A percentile compares a stretch with the other conserved stretches of the same genome.
Conservation (phyloP, 1,139 yeast genomes). For the Pichia sp. region DNA sequence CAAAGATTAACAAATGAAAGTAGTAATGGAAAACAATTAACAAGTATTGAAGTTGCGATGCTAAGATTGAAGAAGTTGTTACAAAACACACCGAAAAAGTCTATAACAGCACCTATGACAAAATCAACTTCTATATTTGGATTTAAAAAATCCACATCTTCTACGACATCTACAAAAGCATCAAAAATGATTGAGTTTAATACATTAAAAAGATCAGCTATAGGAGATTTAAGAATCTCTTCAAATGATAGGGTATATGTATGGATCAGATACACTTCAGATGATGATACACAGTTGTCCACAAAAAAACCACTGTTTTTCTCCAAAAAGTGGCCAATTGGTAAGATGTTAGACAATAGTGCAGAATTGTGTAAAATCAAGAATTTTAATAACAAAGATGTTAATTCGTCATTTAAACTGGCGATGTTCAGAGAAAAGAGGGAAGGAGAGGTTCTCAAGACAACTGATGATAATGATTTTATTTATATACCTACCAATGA, state of each 20-base stretch:
- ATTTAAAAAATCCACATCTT: not conserved
- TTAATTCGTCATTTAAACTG: slow-evolving; percentile 37
- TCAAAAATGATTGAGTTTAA: slow-evolving; percentile 33
- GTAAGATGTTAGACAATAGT: slow-evolving; percentile 66
- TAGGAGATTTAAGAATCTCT: slow-evolving; percentile 60
- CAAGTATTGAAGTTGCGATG: slow-evolving; percentile 16
- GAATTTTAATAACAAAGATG: slow-evolving; percentile 51
- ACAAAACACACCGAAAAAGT: not conserved
- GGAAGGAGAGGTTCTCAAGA: slow-evolving; percentile 18
- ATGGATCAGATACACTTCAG: slow-evolving; percentile 45
- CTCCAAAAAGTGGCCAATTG: slow-evolving; percentile 60
- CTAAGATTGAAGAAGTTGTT: slow-evolving; percentile 13
- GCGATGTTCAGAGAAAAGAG: slow-evolving; percentile 38
- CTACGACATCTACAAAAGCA: not conserved
- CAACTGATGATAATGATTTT: slow-evolving; percentile 25
- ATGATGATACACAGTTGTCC: slow-evolving; percentile 25
- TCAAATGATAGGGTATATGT: slow-evolving; percentile 53
- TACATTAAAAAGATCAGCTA: slow-evolving; percentile 46
- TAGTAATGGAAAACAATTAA: slow-evolving; percentile 7
- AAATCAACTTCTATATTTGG: slow-evolving; percentile 15
- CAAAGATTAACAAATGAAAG: slow-evolving; percentile 11
- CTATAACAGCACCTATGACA: not conserved
- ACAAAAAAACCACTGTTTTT: slow-evolving; percentile 21
- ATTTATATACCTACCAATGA: slow-evolving; percentile 33
- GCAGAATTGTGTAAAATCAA: slow-evolving; percentile 48